phyloP scores from a whole-genome alignment of 208 protist species.

The Leishmania martiniquensis region DNA sequence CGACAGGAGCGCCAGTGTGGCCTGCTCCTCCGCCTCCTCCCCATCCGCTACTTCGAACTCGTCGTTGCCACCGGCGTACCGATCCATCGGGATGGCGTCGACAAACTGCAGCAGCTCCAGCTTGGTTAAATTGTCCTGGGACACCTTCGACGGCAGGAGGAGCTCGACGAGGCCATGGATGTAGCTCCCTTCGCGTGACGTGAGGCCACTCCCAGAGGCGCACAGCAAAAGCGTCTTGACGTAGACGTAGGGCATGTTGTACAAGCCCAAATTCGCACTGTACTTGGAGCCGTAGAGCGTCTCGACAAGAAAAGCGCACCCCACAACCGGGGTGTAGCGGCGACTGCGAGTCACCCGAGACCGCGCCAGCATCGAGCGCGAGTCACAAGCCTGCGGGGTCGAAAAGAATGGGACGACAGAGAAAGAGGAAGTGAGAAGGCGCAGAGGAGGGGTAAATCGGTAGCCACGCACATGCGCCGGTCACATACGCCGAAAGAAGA shows the following conservation, averaged over 20 bases:
- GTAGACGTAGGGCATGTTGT: conserved; percentile 72
- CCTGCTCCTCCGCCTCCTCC: conserved; percentile 16
- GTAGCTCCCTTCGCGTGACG: conserved; percentile 44
- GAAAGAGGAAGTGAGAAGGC: not conserved
- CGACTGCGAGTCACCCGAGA: conserved; percentile 22
- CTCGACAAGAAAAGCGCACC: conserved; percentile 67
- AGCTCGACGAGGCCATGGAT: conserved; percentile 66
- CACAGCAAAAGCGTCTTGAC: conserved; percentile 78
- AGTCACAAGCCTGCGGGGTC: not conserved
- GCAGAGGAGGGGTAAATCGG: not conserved
- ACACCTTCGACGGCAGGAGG: conserved; percentile 45
- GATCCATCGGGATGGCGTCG: conserved; percentile 44
- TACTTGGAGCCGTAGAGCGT: conserved; percentile 83
- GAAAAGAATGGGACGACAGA: not conserved
- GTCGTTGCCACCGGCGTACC: not conserved
- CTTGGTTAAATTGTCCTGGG: conserved; percentile 53
- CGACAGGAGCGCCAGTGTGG: not conserved
- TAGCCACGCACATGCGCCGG: not conserved
- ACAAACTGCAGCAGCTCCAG: conserved; percentile 72
- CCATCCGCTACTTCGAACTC: not conserved
- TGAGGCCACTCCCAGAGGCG: conserved; percentile 38
- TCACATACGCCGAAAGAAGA: not conserved
- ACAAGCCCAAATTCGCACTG: conserved; percentile 66
- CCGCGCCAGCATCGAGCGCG: conserved; percentile 14
- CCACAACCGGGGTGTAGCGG: conserved; percentile 63